Percentiles rank a stretch among this genome's conserved stretches.
These are phyloP conservation scores for Penicillium sp. DNA, from an alignment of 2,329 filamentous ascomycete species.

Conservation along the genomic window DNA sequence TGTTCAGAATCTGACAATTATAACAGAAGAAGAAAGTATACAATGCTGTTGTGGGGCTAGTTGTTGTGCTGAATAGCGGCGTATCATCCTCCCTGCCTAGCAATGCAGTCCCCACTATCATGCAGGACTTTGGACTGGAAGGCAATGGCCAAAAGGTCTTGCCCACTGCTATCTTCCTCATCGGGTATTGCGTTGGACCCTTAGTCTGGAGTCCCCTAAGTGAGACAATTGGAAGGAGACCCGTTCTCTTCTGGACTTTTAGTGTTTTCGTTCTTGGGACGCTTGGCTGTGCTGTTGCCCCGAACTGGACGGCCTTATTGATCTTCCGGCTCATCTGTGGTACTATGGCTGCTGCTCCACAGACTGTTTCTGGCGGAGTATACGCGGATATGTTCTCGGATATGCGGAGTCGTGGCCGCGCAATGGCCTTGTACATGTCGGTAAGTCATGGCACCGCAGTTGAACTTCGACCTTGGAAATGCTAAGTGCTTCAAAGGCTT, in stretches of 20 bases:
- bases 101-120: conserved; percentile 40
- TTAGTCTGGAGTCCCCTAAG: conserved; percentile 46
- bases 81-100: conserved; percentile 42
- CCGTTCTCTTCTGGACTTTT: conserved; percentile 54
- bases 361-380: conserved; percentile 48
- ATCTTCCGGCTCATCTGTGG: conserved; percentile 49
- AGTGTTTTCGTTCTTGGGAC: conserved; percentile 43
- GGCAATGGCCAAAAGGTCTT: conserved; percentile 33
- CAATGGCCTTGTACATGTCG: conserved; percentile 46
- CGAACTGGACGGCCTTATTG: conserved; percentile 42
- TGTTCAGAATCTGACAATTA: background rate
- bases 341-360: conserved; percentile 43
- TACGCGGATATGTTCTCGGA: conserved; percentile 50
- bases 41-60: conserved; percentile 27
- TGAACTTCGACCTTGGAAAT: background rate
- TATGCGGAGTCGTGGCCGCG: conserved; percentile 37
- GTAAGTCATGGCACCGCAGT: conserved; percentile 20
- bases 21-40: conserved; percentile 31
- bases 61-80: conserved; percentile 41
- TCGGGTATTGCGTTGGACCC: conserved; percentile 45
- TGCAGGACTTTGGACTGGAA: conserved; percentile 33
- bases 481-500: conserved; percentile 25
- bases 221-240: conserved; percentile 44
- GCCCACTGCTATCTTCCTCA: conserved; percentile 40
- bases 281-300: conserved; percentile 45